Evolutionary conservation across 1,139 yeast genomes (phyloP), one percentile per base, ranked within the genome.

Genomic region (Kodamaea alishanica): DNA sequence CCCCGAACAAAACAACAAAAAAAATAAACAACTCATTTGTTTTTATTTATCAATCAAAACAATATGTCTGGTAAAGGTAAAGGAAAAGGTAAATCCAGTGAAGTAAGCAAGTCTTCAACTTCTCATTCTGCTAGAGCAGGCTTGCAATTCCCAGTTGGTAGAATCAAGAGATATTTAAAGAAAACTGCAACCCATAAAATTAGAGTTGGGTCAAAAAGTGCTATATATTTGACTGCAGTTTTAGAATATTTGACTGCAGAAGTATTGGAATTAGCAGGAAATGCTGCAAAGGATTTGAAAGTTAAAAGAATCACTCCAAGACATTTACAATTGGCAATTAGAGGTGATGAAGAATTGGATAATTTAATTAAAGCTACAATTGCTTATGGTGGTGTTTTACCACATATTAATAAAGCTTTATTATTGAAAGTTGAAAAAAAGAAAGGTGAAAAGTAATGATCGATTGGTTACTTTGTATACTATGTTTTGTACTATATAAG

Each of bases 351-450:
- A 67, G 98, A 94, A 70, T 81, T 94, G 65, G 97, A 92, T 71
- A 85, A 88, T 54, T 77, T 94, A 65, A 87, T 94, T 58, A 85
- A 87, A 64, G 99, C 97, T 51, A 94, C 98, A 45, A 94, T 94
- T 65, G 97, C 99, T 36, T 90, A 85, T 58, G 99, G 99, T 72
- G 98, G 99, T 81, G 99, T 94, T 43, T 77, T 92, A 72, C 99
- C 99, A 41, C 97, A 90, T 61, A 88, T 90, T 63, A 90, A 89
- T 73, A 88, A 89, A 73, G 96, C 96, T 42, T 77, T 89, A 58
- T 73, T 90, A 64, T 79, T 89, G 68, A 90, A 90, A 77, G 96
- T 87, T 41, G 97, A 89, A 69, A 81, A 85, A 75, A 83, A 83
- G 70, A 84, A 84, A 71, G 51, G 49, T 39, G 68, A 66, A 56